Evolutionary conservation across 2,329 filamentous ascomycete genomes (phyloP).

Genomic region (Botrytis porri): DNA sequence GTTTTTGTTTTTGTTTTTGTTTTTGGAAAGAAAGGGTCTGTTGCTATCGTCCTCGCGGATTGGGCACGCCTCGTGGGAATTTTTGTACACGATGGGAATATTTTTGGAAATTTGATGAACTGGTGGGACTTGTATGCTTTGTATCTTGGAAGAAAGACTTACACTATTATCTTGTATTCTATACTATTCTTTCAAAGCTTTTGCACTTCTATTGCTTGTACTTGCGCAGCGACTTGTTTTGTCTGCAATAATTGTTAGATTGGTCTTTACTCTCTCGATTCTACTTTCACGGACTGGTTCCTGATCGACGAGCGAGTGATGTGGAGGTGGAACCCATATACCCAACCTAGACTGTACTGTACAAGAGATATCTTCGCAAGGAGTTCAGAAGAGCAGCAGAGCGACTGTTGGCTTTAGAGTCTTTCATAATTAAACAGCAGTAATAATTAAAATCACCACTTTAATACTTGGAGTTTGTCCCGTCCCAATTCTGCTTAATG

Average conservation of each 20-base stretch:
- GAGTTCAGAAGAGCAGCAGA: slow-evolving; percentile 1
- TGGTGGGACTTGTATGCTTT: slow-evolving; percentile 21
- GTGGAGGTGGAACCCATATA: slow-evolving; percentile 14
- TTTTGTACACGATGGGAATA: slow-evolving; percentile 19
- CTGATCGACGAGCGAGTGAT: slow-evolving; percentile 9
- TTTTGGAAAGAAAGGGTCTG: slow-evolving; percentile 13
- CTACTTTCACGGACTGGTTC: slow-evolving; percentile 9
- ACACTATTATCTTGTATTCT: slow-evolving; percentile 19
- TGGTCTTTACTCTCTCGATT: not conserved
- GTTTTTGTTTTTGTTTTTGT: not conserved
- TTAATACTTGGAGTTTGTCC: slow-evolving; percentile 1
- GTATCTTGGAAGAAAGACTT: slow-evolving; percentile 18
- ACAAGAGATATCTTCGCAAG: slow-evolving; percentile 2
- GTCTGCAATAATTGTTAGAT: not conserved
- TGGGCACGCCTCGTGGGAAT: slow-evolving; percentile 18
- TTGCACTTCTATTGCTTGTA: slow-evolving; percentile 15
- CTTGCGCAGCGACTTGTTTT: slow-evolving; percentile 18
- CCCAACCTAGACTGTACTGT: slow-evolving; percentile 17
- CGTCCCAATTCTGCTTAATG: not conserved
- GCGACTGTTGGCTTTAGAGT: not conserved
- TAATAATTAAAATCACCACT: not conserved
- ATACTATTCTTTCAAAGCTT: slow-evolving; percentile 17
- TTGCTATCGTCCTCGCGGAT: slow-evolving; percentile 22
- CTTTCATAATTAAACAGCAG: not conserved
- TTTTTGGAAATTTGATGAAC: slow-evolving; percentile 21